These are phyloP conservation scores for Zea mays DNA, from an alignment of 176 grass and related monocot genomes.

Conservation along the genomic window DNA sequence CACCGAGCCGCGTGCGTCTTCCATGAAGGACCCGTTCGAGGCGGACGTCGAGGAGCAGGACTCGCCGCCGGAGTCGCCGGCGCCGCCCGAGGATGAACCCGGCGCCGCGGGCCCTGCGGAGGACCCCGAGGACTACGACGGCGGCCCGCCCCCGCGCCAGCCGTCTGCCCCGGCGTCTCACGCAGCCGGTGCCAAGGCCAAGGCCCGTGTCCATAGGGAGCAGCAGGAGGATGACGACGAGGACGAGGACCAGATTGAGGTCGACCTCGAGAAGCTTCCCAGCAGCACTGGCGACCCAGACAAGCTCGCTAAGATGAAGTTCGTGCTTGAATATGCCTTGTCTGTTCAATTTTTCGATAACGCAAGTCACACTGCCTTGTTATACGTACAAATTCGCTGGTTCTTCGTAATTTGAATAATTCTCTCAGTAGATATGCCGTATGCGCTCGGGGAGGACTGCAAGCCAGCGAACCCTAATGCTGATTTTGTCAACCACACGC, in stretches of 20 bases:
- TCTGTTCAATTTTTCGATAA: not conserved
- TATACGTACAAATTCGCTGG: not conserved
- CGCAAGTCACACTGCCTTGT: not conserved
- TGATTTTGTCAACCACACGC: not conserved
- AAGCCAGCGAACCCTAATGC: slow-evolving; percentile 8
- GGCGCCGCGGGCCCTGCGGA: not conserved
- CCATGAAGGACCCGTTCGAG: slow-evolving; percentile 98
- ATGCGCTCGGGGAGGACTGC: not conserved
- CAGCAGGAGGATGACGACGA: slow-evolving; percentile 84
- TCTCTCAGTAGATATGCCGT: not conserved
- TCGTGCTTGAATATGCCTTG: slow-evolving; percentile 6
- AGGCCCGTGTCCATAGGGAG: slow-evolving; percentile 49
- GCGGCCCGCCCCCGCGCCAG: slow-evolving; percentile 27
- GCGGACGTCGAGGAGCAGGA: slow-evolving; percentile 91
- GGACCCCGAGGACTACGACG: slow-evolving; percentile 44
- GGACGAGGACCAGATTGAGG: slow-evolving; percentile 95
- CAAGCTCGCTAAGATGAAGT: slow-evolving; percentile 98
- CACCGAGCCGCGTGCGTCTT: not conserved
- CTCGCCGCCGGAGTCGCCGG: slow-evolving; percentile 72
- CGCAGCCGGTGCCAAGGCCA: slow-evolving; percentile 19
- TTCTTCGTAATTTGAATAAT: not conserved
- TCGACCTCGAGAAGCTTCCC: slow-evolving; percentile 84
- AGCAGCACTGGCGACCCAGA: slow-evolving; percentile 73
- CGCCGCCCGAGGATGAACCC: slow-evolving; percentile 48
- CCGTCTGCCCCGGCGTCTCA: slow-evolving; percentile 19